A percentile compares a stretch with the other conserved stretches of the same genome.
phyloP scores from a whole-genome alignment of 495 filamentous ascomycete genomes.

The Penicillium salamii region DNA sequence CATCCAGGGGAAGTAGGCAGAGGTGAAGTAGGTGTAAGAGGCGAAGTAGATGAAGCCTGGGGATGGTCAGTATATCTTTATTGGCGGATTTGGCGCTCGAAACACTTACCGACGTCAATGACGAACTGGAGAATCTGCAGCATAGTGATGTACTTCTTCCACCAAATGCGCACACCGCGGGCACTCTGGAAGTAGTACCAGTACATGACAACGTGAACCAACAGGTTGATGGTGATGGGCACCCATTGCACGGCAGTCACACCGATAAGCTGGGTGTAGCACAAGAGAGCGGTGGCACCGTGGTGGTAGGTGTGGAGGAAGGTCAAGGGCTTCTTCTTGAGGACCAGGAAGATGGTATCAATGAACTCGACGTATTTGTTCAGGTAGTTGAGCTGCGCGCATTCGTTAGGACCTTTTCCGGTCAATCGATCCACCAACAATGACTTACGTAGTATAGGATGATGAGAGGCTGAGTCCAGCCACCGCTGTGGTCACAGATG shows the following conservation, averaged over 20 bases:
- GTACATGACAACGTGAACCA: slow-evolving; percentile 70
- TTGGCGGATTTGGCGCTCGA: background rate
- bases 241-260: slow-evolving; percentile 68
- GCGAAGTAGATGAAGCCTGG: slow-evolving; percentile 91
- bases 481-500: slow-evolving; percentile 62
- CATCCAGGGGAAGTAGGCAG: slow-evolving; percentile 82
- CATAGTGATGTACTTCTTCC: slow-evolving; percentile 59
- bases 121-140: slow-evolving; percentile 59
- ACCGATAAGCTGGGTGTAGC: slow-evolving; percentile 70
- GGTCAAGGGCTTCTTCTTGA: slow-evolving; percentile 76
- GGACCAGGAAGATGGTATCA: slow-evolving; percentile 68
- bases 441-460: slow-evolving; percentile 64
- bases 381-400: slow-evolving; percentile 64
- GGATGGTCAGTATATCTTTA: slow-evolving; percentile 5
- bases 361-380: slow-evolving; percentile 70
- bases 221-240: slow-evolving; percentile 63
- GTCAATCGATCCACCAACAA: background rate
- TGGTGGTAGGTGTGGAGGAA: slow-evolving; percentile 78
- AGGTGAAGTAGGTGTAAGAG: slow-evolving; percentile 92
- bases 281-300: slow-evolving; percentile 67
- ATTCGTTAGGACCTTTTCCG: slow-evolving; percentile 18
- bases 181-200: slow-evolving; percentile 64
- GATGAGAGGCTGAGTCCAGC: slow-evolving; percentile 65
- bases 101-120: slow-evolving; percentile 52
- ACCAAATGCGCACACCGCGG: slow-evolving; percentile 57